These are phyloP conservation scores for Candida ulmi DNA, from an alignment of 805 yeast species.

Conservation along the genomic window DNA sequence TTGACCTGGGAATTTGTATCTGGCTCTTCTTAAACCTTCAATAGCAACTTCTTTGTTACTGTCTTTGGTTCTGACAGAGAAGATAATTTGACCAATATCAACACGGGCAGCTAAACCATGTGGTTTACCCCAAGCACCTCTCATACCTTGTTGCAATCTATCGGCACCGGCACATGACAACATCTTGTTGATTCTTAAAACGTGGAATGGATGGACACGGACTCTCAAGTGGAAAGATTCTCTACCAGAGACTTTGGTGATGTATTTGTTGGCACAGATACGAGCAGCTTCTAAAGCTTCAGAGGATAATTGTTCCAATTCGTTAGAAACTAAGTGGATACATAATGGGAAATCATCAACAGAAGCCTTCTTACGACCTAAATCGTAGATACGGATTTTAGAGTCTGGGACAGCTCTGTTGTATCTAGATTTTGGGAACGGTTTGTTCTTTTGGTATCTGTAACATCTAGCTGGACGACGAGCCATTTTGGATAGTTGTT, in stretches of 20 bases:
- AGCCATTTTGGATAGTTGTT: constrained; percentile 73
- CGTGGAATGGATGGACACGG: constrained; percentile 99
- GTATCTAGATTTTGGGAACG: constrained; percentile 99
- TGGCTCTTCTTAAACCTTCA: constrained; percentile 99
- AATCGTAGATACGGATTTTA: constrained; percentile 97
- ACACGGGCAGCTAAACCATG: constrained; percentile 99
- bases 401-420: constrained; percentile 99
- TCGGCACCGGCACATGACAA: constrained; percentile 99
- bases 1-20: constrained; percentile 99
- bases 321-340: constrained; percentile 98
- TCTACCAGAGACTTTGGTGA: constrained; percentile 97
- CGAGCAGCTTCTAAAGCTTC: constrained; percentile 99
- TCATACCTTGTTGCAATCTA: constrained; percentile 99
- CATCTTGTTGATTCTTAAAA: constrained; percentile 99
- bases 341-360: constrained; percentile 98
- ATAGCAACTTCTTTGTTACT: constrained; percentile 94
- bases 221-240: constrained; percentile 99
- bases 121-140: constrained; percentile 99
- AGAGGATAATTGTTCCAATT: constrained; percentile 97
- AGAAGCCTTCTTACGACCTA: constrained; percentile 99
- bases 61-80: constrained; percentile 98
- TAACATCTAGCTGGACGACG: constrained; percentile 99
- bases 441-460: constrained; percentile 99
- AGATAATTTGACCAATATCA: constrained; percentile 95
- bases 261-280: constrained; percentile 99